Evolutionary conservation across 2,329 filamentous ascomycete genomes (phyloP).

Genomic region (Cladorrhinum sp.): DNA sequence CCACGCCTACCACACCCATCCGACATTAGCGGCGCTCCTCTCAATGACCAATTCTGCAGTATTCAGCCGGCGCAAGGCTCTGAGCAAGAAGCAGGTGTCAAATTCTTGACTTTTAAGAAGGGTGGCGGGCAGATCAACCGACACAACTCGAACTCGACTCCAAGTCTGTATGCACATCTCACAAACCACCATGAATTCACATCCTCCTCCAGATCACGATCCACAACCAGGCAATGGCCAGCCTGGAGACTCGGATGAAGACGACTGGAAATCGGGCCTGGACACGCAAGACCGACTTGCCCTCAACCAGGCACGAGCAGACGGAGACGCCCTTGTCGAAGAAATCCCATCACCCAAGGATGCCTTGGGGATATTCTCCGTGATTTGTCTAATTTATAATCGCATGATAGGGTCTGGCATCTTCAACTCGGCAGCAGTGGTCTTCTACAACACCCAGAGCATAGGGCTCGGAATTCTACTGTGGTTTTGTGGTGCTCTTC

Average conservation of each 20-base stretch:
- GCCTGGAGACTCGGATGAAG: background rate
- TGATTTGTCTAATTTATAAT: slow-evolving; percentile 19
- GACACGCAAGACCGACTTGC: slow-evolving; percentile 10
- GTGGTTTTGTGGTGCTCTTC: slow-evolving; percentile 16
- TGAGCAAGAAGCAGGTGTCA: background rate
- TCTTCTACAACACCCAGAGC: slow-evolving; percentile 23
- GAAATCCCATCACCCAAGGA: slow-evolving; percentile 16
- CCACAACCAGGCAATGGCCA: background rate
- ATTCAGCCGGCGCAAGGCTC: no score
- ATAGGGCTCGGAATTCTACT: slow-evolving; percentile 15
- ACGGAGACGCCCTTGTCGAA: slow-evolving; percentile 18
- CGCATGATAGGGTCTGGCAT: slow-evolving; percentile 19
- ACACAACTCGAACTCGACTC: background rate
- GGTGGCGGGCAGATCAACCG: no score
- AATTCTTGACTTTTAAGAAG: no score
- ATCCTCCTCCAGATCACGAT: background rate
- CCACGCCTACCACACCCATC: background rate
- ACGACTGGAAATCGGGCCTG: slow-evolving; percentile 17
- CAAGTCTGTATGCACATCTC: background rate
- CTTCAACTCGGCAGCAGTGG: slow-evolving; percentile 17
- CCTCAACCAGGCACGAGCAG: slow-evolving; percentile 12
- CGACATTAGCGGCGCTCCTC: no score
- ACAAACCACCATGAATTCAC: slow-evolving; percentile 7
- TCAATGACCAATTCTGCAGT: no score
- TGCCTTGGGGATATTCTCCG: slow-evolving; percentile 16